These are phyloP conservation scores for Aspergillus luchuensis DNA, from an alignment of 2,329 filamentous ascomycete genomes.

Conservation along the genomic window DNA sequence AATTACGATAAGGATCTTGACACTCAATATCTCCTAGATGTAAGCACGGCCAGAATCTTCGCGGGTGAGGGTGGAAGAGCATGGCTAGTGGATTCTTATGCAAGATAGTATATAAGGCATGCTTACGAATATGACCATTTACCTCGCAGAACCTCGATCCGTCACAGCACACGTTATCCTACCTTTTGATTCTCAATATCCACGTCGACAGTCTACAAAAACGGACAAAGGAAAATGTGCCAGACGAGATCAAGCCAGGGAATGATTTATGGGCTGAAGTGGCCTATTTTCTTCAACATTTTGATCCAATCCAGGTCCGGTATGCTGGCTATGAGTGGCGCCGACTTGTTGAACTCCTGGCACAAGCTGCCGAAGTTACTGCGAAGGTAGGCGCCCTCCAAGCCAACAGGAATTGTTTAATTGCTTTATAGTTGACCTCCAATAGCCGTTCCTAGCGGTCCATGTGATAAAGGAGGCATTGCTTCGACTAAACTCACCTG, in stretches of 20 bases:
- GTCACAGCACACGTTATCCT: constrained; percentile 60
- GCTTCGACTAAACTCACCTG: constrained; percentile 46
- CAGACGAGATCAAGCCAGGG: constrained; percentile 47
- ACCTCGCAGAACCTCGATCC: constrained; percentile 52
- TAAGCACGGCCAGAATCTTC: constrained; percentile 23
- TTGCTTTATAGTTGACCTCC: constrained; percentile 18
- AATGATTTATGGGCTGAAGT: constrained; percentile 54
- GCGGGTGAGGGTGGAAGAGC: neutral
- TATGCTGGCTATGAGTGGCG: constrained; percentile 47
- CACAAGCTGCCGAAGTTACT: constrained; percentile 32
- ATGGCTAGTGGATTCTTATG: constrained; percentile 1
- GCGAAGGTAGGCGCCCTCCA: constrained; percentile 34
- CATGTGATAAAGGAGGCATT: constrained; percentile 47
- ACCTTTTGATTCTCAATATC: constrained; percentile 57
- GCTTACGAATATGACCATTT: constrained; percentile 9
- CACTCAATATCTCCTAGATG: constrained; percentile 38
- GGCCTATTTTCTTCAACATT: constrained; percentile 56
- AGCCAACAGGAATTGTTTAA: constrained; percentile 1
- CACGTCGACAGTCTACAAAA: constrained; percentile 47
- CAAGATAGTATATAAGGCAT: neutral
- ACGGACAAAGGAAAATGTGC: constrained; percentile 35
- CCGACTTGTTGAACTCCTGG: constrained; percentile 36
- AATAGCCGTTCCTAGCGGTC: constrained; percentile 43
- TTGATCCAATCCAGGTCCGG: constrained; percentile 50
- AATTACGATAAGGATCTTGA: constrained; percentile 37